phyloP scores from a whole-genome alignment of 805 yeast species.

The Metschnikowia lochheadii region DNA sequence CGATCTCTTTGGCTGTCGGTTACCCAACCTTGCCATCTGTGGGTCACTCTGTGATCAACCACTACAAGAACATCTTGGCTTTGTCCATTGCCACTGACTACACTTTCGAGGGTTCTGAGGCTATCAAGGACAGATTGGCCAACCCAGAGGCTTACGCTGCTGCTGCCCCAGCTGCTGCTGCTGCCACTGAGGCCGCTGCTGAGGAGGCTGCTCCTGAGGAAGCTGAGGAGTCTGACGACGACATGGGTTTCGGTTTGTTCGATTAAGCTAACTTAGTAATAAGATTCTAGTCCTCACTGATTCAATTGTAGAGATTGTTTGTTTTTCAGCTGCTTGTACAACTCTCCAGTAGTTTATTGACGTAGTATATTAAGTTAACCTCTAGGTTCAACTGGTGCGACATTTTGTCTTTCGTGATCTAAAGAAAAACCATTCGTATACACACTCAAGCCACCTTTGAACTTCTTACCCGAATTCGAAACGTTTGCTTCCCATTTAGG shows the following conservation, averaged over 20 bases:
- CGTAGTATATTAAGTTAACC: too few relatives aligned
- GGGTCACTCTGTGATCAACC: slow-evolving; percentile 97
- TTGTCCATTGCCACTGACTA: slow-evolving; percentile 97
- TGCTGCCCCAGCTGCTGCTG: slow-evolving; percentile 96
- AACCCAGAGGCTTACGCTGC: slow-evolving; percentile 99
- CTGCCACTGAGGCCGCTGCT: slow-evolving; percentile 56
- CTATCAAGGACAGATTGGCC: slow-evolving; percentile 98
- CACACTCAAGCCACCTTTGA: too few relatives aligned
- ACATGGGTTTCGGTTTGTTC: slow-evolving; percentile 99
- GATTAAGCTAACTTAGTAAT: slow-evolving; percentile 54
- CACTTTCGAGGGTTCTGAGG: slow-evolving; percentile 99
- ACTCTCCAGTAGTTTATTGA: too few relatives aligned
- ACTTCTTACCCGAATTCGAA: too few relatives aligned
- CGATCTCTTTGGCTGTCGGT: slow-evolving; percentile 94
- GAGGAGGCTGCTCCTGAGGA: slow-evolving; percentile 72
- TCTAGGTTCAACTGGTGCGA: too few relatives aligned
- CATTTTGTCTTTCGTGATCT: too few relatives aligned
- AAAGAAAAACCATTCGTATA: too few relatives aligned
- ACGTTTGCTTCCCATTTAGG: too few relatives aligned
- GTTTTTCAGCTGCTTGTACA: too few relatives aligned
- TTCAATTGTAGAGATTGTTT: not conserved
- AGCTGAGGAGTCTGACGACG: slow-evolving; percentile 65
- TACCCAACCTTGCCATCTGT: slow-evolving; percentile 99
- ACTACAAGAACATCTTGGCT: slow-evolving; percentile 98
- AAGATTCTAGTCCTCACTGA: not conserved